These are phyloP conservation scores for Monascus purpureus DNA, from an alignment of 495 filamentous ascomycete genomes.

Conservation along the genomic window DNA sequence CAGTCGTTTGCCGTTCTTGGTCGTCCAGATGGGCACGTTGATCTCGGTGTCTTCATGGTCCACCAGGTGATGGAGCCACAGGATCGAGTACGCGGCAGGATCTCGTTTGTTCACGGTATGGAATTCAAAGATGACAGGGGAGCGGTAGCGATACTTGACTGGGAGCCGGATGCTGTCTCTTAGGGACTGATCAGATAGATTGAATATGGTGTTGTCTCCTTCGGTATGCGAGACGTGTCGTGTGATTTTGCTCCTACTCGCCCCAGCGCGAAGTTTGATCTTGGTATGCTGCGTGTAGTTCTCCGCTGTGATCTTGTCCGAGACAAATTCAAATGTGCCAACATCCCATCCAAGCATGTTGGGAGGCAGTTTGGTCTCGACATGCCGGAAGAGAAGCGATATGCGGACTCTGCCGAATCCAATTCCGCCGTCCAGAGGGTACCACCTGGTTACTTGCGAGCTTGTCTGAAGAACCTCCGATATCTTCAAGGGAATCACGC, in stretches of 20 bases:
- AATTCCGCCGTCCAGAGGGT: constrained; percentile 53
- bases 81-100: constrained; percentile 56
- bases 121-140: constrained; percentile 81
- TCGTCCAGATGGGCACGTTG: constrained; percentile 78
- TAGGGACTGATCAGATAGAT: constrained; percentile 42
- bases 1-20: constrained; percentile 54
- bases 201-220: constrained; percentile 51
- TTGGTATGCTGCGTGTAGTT: constrained; percentile 46
- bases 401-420: constrained; percentile 85
- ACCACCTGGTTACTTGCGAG: constrained; percentile 64
- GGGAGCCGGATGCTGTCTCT: constrained; percentile 57
- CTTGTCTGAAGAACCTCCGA: constrained; percentile 74
- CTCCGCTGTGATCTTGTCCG: constrained; percentile 46
- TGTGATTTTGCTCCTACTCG: constrained; percentile 56
- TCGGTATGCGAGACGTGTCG: constrained; percentile 43
- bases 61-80: constrained; percentile 76
- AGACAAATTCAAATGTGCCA: constrained; percentile 77
- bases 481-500: constrained; percentile 75
- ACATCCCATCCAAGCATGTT: constrained; percentile 82
- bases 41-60: constrained; percentile 65
- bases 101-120: constrained; percentile 51
- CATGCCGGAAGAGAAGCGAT: constrained; percentile 70
- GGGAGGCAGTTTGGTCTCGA: constrained; percentile 71
- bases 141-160: constrained; percentile 78
- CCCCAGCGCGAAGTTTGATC: constrained; percentile 69